Evolutionary conservation across 768 basidiomycete genomes (phyloP).

Genomic region (Tylopilus intermedius): DNA sequence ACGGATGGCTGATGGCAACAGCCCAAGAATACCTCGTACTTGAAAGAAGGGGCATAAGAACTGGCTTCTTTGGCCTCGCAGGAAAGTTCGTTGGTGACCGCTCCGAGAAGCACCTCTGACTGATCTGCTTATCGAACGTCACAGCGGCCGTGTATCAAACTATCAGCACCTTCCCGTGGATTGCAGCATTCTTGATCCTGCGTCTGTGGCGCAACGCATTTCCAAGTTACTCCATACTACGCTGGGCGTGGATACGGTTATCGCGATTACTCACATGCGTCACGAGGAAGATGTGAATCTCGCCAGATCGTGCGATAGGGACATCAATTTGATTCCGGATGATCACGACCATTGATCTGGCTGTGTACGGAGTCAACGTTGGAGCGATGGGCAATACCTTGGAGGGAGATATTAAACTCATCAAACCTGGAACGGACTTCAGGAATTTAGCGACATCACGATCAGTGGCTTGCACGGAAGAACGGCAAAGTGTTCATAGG

Average conservation of each 20-base stretch:
- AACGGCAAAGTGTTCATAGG: background rate
- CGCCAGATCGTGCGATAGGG: background rate
- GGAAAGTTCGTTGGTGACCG: slow-evolving; percentile 5
- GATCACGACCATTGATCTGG: slow-evolving; percentile 11
- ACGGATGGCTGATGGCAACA: background rate
- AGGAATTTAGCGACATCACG: slow-evolving; percentile 5
- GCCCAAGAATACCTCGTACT: slow-evolving; percentile 8
- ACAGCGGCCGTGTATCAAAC: slow-evolving; percentile 5
- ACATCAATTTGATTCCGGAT: background rate
- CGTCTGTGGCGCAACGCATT: slow-evolving; percentile 7
- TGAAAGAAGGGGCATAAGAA: slow-evolving; percentile 1
- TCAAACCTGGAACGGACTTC: slow-evolving; percentile 1
- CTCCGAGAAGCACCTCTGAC: background rate
- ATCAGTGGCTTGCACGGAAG: background rate
- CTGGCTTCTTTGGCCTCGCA: slow-evolving; percentile 7
- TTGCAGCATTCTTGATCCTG: slow-evolving; percentile 3
- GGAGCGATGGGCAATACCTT: background rate
- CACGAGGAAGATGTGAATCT: slow-evolving; percentile 8
- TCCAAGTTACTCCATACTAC: slow-evolving; percentile 1
- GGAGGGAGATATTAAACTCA: slow-evolving; percentile 5
- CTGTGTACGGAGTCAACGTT: slow-evolving; percentile 5
- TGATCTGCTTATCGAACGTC: background rate
- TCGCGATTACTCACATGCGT: slow-evolving; percentile 12
- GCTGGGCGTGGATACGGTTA: slow-evolving; percentile 1
- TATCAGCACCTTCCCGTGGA: slow-evolving; percentile 8